Base-by-base conservation (phyloP, 139 green algal genomes). In the Chlamydomonas sp. region DNA sequence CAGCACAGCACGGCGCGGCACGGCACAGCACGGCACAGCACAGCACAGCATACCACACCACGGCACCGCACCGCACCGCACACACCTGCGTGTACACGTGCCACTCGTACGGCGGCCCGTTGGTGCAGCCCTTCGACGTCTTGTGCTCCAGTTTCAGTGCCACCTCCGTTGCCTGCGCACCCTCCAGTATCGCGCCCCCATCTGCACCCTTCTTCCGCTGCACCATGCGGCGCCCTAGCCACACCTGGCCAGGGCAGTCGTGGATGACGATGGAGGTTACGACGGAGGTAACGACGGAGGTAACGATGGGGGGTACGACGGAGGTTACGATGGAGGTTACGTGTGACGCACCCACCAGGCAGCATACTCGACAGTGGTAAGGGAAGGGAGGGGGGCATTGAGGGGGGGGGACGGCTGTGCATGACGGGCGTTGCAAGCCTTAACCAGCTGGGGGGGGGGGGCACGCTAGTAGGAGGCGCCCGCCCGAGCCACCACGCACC, bases 131-230 rank as follows among this genome's bases (percentile, higher is more conserved):
- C 71, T 99, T 99, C 79, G 89, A 96, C 69, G 73, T 96, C 31
- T 89, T 82, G 77, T 99, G 95, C 84, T 99, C 95, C 72, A 98
- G 93, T 73, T 99, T 99, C 1, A 99, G 83, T 0, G 95, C 95
- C 37, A 69, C 62, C 62, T 69, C 62, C 29, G 60, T 30, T 2
- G 66, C 60, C 4, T 59, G 58, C 0, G 67, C 29, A n/a, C 71
- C 71, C n/a, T 73, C 58, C 33, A 66, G 59, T 39, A 39, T n/a
- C n/a, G n/a, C 59, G 8, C 71, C 70, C 4, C 61, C 33, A 10
- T 75, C 62, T 2, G 57, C 71, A 26, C 8, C 33, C 31, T 30
- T 48, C n/a, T 73, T 78, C 26, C 71, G 66, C 2, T 36, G 28
- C 2, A 35, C 43, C 35, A 78, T 24, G 6, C 73, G 57, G 2